Conservation (phyloP, 352 stramenopile species). For the Phytopythium oedochilum region DNA sequence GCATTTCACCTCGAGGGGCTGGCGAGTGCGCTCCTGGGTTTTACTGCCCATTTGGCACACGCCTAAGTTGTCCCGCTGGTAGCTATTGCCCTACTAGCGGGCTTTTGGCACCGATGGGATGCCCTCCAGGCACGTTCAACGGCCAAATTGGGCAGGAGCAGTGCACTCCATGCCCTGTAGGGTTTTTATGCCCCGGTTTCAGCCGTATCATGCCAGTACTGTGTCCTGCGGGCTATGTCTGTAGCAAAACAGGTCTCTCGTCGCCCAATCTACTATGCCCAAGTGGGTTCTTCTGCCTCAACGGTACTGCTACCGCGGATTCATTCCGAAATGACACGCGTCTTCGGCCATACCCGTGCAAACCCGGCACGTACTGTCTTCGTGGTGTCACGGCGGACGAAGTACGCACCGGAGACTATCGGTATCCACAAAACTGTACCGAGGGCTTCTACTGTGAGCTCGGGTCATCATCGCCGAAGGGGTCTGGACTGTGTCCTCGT, state of each 20-base stretch:
- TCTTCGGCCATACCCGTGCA: constrained; percentile 93
- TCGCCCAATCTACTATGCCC: constrained; percentile 93
- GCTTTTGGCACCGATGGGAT: constrained; percentile 82
- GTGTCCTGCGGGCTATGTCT: constrained; percentile 92
- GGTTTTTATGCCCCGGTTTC: constrained; percentile 94
- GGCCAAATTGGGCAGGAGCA: constrained; percentile 87
- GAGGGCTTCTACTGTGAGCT: constrained; percentile 95
- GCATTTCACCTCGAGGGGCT: constrained; percentile 67
- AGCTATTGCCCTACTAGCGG: constrained; percentile 90
- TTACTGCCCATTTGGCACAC: constrained; percentile 90
- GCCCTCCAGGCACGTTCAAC: constrained; percentile 92
- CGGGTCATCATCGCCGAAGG: constrained; percentile 89
- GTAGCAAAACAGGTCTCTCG: constrained; percentile 74
- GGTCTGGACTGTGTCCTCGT: constrained; percentile 91
- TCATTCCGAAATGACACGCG: constrained; percentile 96
- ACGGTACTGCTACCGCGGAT: constrained; percentile 93
- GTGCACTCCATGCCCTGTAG: constrained; percentile 87
- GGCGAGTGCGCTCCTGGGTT: constrained; percentile 86
- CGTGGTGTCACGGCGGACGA: constrained; percentile 90
- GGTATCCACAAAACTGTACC: constrained; percentile 92
- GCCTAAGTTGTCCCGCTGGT: constrained; percentile 87
- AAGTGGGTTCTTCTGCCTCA: constrained; percentile 93
- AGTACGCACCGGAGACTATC: constrained; percentile 83
- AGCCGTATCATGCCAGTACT: constrained; percentile 88
- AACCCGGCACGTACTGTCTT: constrained; percentile 94